Percentiles rank a stretch among this genome's conserved stretches.
phyloP scores from a whole-genome alignment of 2,329 filamentous ascomycete genomes.

The Aspergillus sp. region DNA sequence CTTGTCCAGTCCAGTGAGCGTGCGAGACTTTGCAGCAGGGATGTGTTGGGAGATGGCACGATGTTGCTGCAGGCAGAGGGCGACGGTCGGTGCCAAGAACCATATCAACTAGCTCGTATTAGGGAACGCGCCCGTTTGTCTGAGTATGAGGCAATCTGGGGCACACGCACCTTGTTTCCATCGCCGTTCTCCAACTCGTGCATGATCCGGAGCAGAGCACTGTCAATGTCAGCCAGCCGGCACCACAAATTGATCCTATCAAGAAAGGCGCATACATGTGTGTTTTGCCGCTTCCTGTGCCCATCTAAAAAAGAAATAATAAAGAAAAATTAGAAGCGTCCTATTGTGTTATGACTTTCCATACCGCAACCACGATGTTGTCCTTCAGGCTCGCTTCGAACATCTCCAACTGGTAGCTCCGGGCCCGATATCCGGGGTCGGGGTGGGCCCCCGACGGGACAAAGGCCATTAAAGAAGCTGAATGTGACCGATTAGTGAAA shows the following conservation, averaged over 20 bases:
- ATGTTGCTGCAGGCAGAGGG: slow-evolving; percentile 67
- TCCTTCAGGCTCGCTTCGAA: slow-evolving; percentile 64
- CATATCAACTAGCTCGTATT: slow-evolving; percentile 53
- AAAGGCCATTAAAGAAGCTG: slow-evolving; percentile 11
- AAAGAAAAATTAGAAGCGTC: background rate
- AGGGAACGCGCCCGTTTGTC: background rate
- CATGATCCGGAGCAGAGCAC: slow-evolving; percentile 67
- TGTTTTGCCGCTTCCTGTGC: slow-evolving; percentile 77
- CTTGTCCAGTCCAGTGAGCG: slow-evolving; percentile 67
- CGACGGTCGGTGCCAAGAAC: slow-evolving; percentile 71
- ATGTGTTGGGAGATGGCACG: slow-evolving; percentile 61
- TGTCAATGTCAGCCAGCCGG: slow-evolving; percentile 29
- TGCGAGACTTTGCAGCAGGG: slow-evolving; percentile 55
- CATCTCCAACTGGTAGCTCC: slow-evolving; percentile 77
- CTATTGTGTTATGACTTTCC: background rate
- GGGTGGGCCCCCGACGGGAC: background rate
- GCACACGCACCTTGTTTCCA: slow-evolving; percentile 52
- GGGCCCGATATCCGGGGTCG: slow-evolving; percentile 25
- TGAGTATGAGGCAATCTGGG: too few relatives aligned
- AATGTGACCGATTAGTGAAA: background rate
- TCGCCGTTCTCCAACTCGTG: slow-evolving; percentile 60
- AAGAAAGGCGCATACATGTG: slow-evolving; percentile 59
- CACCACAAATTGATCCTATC: background rate
- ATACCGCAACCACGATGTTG: slow-evolving; percentile 72
- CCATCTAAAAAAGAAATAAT: slow-evolving; percentile 58